Conservation (phyloP, 1,284 basidiomycete genomes). For the Tilletia indica region DNA sequence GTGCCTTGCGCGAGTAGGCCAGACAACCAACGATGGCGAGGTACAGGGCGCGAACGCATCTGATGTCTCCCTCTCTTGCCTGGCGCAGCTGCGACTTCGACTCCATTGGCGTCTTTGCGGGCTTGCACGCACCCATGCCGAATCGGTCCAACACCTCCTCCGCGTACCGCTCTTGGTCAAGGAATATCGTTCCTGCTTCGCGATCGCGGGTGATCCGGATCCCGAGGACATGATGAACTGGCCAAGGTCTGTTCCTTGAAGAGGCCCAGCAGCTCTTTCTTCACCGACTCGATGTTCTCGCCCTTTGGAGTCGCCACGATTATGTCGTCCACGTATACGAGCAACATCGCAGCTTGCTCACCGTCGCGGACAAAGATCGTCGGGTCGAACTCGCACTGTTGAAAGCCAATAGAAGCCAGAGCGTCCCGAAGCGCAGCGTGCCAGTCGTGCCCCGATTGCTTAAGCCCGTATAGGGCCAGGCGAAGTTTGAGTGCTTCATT, state of each 20-base stretch:
- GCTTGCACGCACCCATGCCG: not conserved
- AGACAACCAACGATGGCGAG: not conserved
- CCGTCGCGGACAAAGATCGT: not conserved
- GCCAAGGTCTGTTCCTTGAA: slow-evolving; percentile 11
- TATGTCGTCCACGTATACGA: slow-evolving; percentile 14
- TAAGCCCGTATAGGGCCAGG: not conserved
- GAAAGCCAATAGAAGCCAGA: not conserved
- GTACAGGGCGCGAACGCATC: not conserved
- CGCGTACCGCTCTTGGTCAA: not conserved
- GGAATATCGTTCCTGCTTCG: not conserved
- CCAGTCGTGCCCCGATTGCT: slow-evolving; percentile 10
- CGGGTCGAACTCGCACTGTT: not conserved
- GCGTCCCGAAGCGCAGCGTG: not conserved
- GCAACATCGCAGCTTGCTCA: not conserved
- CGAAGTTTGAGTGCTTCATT: not conserved
- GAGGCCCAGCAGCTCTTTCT: not conserved
- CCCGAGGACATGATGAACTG: not conserved
- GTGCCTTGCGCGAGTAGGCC: not conserved
- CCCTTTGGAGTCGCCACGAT: not conserved
- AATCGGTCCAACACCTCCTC: not conserved
- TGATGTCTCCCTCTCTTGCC: too few species aligned
- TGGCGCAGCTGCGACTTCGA: not conserved
- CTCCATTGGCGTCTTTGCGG: not conserved
- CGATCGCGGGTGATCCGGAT: not conserved
- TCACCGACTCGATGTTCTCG: not conserved